Conservation (phyloP, 768 basidiomycete species). For the Asterophora parasitica region DNA sequence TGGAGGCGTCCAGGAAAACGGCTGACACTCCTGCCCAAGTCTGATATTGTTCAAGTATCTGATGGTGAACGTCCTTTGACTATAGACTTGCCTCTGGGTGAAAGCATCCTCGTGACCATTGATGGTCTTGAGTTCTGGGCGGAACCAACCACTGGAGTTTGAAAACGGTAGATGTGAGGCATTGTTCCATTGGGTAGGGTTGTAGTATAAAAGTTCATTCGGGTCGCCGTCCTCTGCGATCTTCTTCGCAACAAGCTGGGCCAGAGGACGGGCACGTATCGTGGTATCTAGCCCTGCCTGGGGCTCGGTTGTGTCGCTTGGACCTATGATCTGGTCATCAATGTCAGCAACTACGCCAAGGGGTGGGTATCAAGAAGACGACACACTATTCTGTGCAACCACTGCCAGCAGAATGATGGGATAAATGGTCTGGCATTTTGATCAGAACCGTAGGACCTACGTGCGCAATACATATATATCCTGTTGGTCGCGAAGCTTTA, state of each 20-base stretch:
- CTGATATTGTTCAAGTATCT: slow-evolving; percentile 20
- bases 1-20: slow-evolving; percentile 29
- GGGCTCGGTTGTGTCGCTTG: slow-evolving; percentile 44
- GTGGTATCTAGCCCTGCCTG: slow-evolving; percentile 53
- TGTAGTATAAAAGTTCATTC: slow-evolving; percentile 39
- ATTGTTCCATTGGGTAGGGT: slow-evolving; percentile 45
- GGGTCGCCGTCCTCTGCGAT: slow-evolving; percentile 43
- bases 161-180: slow-evolving; percentile 41
- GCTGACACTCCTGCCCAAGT: slow-evolving; percentile 44
- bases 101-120: slow-evolving; percentile 49
- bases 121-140: slow-evolving; percentile 35
- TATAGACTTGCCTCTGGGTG: slow-evolving; percentile 34
- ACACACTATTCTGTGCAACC: slow-evolving; percentile 41
- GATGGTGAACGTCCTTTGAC: not conserved
- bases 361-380: not conserved
- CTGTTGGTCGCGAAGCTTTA: slow-evolving; percentile 12
- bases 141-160: slow-evolving; percentile 40
- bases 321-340: slow-evolving; percentile 41
- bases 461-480: slow-evolving; percentile 56
- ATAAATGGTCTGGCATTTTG: not conserved
- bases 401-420: slow-evolving; percentile 21
- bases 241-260: slow-evolving; percentile 41
- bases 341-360: not conserved
- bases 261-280: slow-evolving; percentile 44
- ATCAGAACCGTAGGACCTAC: slow-evolving; percentile 26